A percentile compares a stretch with the other conserved stretches of the same genome.
These are phyloP conservation scores for Pseudonitzschia multiseries DNA, from an alignment of 108 stramenopile species.

Conservation along the genomic window DNA sequence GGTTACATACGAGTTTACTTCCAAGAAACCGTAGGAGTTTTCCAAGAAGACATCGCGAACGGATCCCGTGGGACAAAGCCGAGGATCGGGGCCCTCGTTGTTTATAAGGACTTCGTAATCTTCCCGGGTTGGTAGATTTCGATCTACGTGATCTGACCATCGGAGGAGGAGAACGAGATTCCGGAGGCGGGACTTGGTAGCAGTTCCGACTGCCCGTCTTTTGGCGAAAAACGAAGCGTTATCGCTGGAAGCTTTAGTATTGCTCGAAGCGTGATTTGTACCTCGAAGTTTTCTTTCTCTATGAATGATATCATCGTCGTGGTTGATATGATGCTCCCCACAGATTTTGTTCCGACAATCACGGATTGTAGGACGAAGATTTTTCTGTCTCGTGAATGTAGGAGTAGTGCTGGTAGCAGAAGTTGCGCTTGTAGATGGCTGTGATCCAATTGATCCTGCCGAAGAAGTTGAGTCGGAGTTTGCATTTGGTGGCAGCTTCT, in stretches of 20 bases:
- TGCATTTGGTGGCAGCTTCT: conserved; percentile 8
- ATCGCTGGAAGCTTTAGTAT: too few species aligned
- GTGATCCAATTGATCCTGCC: too few species aligned
- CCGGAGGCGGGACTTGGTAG: background rate
- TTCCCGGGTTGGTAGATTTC: conserved; percentile 37
- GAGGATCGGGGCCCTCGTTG: conserved; percentile 26
- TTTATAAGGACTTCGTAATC: conserved; percentile 46
- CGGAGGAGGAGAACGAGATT: conserved; percentile 50
- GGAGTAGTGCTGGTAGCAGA: background rate
- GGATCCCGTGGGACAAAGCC: conserved; percentile 44
- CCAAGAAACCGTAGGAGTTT: conserved; percentile 32
- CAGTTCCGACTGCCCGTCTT: background rate
- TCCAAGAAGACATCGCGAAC: conserved; percentile 36
- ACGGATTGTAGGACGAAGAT: conserved; percentile 8
- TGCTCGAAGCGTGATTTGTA: background rate
- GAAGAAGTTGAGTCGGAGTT: background rate
- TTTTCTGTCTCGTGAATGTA: conserved; percentile 1
- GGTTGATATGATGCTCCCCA: conserved; percentile 8
- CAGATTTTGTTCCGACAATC: conserved; percentile 2
- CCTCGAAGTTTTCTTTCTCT: conserved; percentile 4
- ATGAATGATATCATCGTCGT: background rate
- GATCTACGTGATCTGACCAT: conserved; percentile 53
- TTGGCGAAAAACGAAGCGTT: background rate
- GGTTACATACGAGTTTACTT: conserved; percentile 27
- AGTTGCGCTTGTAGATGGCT: background rate